Evolutionary conservation across 495 filamentous ascomycete species (phyloP), one percentile per base, ranked within the genome.

Genomic region (Mycothermus thermophilus): DNA sequence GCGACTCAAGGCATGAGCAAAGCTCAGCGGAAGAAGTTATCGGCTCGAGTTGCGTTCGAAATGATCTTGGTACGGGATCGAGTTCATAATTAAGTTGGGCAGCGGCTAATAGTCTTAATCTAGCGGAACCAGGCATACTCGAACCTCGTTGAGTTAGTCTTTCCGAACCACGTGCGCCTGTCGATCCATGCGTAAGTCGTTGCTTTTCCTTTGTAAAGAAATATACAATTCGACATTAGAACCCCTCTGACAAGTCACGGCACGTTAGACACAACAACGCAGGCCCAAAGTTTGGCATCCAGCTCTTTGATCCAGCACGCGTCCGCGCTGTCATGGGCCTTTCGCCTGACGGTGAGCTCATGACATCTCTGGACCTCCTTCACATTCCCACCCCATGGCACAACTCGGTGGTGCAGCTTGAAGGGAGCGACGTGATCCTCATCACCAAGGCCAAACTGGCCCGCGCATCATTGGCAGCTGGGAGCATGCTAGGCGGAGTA

Each of bases 1-100:
- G 32, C 43, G 3, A 49, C 51, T 4, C 39, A 32, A 14, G 18
- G 19, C 5, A 46, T 51, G 43, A 50, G 13, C 14, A 31, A 21
- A 24, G 32, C 37, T 9, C 34, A 45, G 34, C 42, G 37, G 31
- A 45, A 45, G 32, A 45, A 40, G 24, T 24, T 45, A 7, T 40
- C 42, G 5, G 8, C 42, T 24, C 40, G 34, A 9, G 42, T 45
- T 0, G 42, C 42, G 1, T 45, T 45, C 15, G 42, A 45, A 37
- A 45, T 45, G 42, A 45, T 45, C 8, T n/a, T 45, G 24, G 38
- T 40, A n/a, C n/a, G n/a, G n/a, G n/a, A n/a, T n/a, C n/a, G n/a
- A n/a, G n/a, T n/a, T n/a, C n/a, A n/a, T n/a, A n/a, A n/a, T n/a
- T n/a, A 16, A 1, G 32, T 35, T 24, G 22, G 6, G 11, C n/a